Conservation (phyloP, 2,329 filamentous ascomycete species). For the Cladosporium cucumerinum region DNA sequence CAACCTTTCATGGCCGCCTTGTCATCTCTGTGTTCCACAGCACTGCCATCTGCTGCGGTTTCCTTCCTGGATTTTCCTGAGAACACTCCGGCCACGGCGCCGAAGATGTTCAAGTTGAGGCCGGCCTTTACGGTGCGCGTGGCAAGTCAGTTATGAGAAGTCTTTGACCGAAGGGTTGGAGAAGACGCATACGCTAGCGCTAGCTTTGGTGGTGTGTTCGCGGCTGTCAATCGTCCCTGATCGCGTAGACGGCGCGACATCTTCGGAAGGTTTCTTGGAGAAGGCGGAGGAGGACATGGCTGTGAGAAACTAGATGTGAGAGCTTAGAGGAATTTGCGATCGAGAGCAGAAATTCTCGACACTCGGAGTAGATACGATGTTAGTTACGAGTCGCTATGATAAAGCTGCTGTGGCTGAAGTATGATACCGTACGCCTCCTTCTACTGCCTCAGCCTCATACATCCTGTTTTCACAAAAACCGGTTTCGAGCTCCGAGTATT, state of each 20-base stretch:
- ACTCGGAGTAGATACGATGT: not conserved
- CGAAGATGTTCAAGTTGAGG: slow-evolving; percentile 39
- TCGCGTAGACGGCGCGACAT: slow-evolving; percentile 3
- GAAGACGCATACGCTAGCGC: slow-evolving; percentile 30
- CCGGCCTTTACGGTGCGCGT: slow-evolving; percentile 30
- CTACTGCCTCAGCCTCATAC: not conserved
- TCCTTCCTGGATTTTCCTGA: slow-evolving; percentile 34
- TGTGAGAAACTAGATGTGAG: not conserved
- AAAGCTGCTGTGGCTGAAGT: not conserved
- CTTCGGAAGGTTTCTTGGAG: slow-evolving; percentile 14
- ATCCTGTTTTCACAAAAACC: slow-evolving; percentile 7
- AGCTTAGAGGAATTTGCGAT: not conserved
- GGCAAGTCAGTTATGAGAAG: not conserved
- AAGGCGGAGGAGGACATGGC: slow-evolving; percentile 10
- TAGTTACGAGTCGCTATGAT: not conserved
- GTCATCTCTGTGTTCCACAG: slow-evolving; percentile 31
- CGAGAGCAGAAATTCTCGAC: not conserved
- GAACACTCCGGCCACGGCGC: slow-evolving; percentile 35
- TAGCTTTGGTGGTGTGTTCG: slow-evolving; percentile 34
- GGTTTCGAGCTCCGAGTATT: not conserved
- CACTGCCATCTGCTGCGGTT: slow-evolving; percentile 30
- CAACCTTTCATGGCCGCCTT: slow-evolving; percentile 29
- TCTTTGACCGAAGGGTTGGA: not conserved
- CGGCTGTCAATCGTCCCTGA: slow-evolving; percentile 26
- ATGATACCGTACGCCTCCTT: not conserved